Percentiles rank a stretch among this genome's conserved stretches.
Conservation (phyloP, 306 rosid species). For the Purshia tridentata region DNA sequence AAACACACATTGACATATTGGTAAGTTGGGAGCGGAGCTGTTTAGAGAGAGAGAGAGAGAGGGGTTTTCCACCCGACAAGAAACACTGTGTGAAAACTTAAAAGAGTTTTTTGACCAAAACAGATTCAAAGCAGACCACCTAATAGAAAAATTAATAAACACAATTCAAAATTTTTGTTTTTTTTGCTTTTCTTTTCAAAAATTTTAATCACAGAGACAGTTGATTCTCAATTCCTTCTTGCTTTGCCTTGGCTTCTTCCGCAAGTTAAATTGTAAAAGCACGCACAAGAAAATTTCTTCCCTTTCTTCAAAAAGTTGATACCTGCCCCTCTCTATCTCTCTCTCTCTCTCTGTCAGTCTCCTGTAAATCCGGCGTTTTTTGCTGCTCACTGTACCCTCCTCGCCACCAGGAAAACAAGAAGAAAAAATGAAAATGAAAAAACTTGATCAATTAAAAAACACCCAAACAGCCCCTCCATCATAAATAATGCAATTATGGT, state of each 20-base stretch:
- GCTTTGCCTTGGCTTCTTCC: conserved; percentile 41
- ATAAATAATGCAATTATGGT: background rate
- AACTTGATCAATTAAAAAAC: background rate
- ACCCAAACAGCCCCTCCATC: conserved; percentile 8
- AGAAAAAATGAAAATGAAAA: no score
- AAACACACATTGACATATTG: conserved; percentile 42
- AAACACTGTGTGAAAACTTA: conserved; percentile 63
- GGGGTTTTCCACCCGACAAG: conserved; percentile 63
- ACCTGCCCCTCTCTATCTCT: conserved; percentile 10
- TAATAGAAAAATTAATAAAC: background rate
- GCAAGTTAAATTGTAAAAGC: conserved; percentile 39
- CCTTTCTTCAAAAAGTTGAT: conserved; percentile 29
- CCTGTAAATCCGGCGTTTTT: conserved; percentile 50
- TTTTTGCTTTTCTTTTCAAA: background rate
- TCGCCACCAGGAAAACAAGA: background rate
- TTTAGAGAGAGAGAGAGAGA: conserved; percentile 18
- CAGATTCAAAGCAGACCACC: conserved; percentile 35
- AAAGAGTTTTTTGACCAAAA: conserved; percentile 48
- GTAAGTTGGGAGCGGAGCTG: conserved; percentile 25
- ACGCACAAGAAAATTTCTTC: background rate
- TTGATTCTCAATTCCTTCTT: conserved; percentile 14
- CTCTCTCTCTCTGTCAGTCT: conserved; percentile 6
- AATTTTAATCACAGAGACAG: conserved; percentile 9
- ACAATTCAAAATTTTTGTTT: background rate
- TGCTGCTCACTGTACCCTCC: conserved; percentile 19